A percentile compares a stretch with the other conserved stretches of the same genome.
These are phyloP conservation scores for Phytophthora uliginosa DNA, from an alignment of 352 stramenopile genomes.

Conservation along the genomic window DNA sequence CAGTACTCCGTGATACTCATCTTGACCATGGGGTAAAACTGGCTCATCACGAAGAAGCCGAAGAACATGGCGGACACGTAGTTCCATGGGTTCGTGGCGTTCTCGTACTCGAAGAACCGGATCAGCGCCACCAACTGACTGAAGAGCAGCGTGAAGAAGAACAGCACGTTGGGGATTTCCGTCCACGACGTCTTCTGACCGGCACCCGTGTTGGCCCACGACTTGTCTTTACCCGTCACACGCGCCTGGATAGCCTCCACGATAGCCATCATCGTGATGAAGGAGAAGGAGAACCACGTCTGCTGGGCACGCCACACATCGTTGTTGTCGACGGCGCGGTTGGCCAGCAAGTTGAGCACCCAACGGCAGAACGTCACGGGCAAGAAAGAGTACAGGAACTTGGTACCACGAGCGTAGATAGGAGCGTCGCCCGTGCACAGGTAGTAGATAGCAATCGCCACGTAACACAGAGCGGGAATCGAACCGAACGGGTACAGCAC, in stretches of 20 bases:
- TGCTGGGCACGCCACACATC: slow-evolving; percentile 92
- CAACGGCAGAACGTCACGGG: slow-evolving; percentile 82
- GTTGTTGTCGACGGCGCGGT: slow-evolving; percentile 91
- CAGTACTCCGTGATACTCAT: slow-evolving; percentile 94
- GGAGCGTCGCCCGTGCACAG: slow-evolving; percentile 86
- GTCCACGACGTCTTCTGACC: slow-evolving; percentile 91
- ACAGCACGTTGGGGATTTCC: slow-evolving; percentile 91
- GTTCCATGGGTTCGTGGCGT: slow-evolving; percentile 90
- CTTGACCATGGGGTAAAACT: slow-evolving; percentile 93
- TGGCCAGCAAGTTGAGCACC: slow-evolving; percentile 87
- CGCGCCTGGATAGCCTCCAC: slow-evolving; percentile 81
- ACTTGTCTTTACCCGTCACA: slow-evolving; percentile 87
- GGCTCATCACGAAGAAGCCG: slow-evolving; percentile 87
- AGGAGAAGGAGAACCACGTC: slow-evolving; percentile 93
- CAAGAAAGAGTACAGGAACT: slow-evolving; percentile 92
- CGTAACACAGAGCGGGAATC: slow-evolving; percentile 88
- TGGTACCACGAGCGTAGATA: slow-evolving; percentile 85
- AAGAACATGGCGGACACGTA: slow-evolving; percentile 93
- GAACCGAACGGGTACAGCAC: slow-evolving; percentile 92
- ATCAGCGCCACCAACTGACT: slow-evolving; percentile 82
- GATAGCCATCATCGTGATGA: slow-evolving; percentile 91
- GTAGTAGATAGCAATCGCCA: slow-evolving; percentile 89
- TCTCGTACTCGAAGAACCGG: slow-evolving; percentile 92
- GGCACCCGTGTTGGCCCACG: slow-evolving; percentile 92
- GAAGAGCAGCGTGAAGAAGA: slow-evolving; percentile 89